phyloP scores from a whole-genome alignment of 1,284 basidiomycete species.

The Porphyrellus sp. region DNA sequence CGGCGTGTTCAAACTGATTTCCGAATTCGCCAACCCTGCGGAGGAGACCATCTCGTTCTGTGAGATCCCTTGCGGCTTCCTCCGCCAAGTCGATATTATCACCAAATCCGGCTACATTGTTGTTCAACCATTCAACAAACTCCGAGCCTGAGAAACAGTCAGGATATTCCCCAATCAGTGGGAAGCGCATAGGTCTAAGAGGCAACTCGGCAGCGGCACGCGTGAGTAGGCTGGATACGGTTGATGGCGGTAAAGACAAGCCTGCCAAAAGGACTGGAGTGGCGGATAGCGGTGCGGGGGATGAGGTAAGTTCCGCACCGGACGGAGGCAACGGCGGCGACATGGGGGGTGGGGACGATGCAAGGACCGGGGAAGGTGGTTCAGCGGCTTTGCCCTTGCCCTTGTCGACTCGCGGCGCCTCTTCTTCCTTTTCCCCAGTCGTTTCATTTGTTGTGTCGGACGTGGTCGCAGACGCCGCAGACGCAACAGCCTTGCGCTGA shows the following conservation, averaged over 20 bases:
- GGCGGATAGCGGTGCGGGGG: slow-evolving; percentile 39
- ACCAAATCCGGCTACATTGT: slow-evolving; percentile 65
- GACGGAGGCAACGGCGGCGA: slow-evolving; percentile 52
- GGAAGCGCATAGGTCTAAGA: slow-evolving; percentile 66
- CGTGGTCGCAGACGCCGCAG: slow-evolving; percentile 25
- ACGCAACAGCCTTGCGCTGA: slow-evolving; percentile 50
- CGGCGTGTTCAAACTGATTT: slow-evolving; percentile 70
- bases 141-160: slow-evolving; percentile 84
- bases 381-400: slow-evolving; percentile 70
- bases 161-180: slow-evolving; percentile 83
- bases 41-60: slow-evolving; percentile 71
- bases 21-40: slow-evolving; percentile 78
- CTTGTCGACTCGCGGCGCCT: slow-evolving; percentile 62
- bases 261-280: slow-evolving; percentile 71
- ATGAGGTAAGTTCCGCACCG: slow-evolving; percentile 35
- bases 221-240: slow-evolving; percentile 64
- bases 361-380: slow-evolving; percentile 38
- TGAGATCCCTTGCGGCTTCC: slow-evolving; percentile 74
- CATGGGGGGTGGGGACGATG: slow-evolving; percentile 62
- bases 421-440: slow-evolving; percentile 39
- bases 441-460: slow-evolving; percentile 18
- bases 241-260: slow-evolving; percentile 58
- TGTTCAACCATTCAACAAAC: slow-evolving; percentile 71
- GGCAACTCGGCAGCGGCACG: slow-evolving; percentile 63
- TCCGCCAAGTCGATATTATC: slow-evolving; percentile 75